Evolutionary conservation across 345 rosid species (phyloP).

Genomic region (Mercurialis annua): DNA sequence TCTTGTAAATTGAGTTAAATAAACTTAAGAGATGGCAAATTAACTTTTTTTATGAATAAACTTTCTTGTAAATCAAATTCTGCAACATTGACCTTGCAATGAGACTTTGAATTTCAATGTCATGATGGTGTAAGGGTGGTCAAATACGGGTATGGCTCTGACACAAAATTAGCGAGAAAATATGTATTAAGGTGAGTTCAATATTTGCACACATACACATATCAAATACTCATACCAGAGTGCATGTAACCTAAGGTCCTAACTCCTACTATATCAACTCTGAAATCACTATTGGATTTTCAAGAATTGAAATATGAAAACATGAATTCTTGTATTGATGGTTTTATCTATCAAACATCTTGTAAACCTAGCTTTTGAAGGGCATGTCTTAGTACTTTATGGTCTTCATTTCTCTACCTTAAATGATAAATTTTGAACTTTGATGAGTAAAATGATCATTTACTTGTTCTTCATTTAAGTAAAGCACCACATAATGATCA

Average conservation of each 20-base stretch:
- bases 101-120: background rate
- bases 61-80: background rate
- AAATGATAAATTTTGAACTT: background rate
- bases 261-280: background rate
- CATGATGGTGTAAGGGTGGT: background rate
- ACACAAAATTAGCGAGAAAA: background rate
- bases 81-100: background rate
- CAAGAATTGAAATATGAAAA: background rate
- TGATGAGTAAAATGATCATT: background rate
- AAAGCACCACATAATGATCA: background rate
- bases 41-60: background rate
- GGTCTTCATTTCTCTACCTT: background rate
- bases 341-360: background rate
- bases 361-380: background rate
- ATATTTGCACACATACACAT: background rate
- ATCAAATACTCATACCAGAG: background rate
- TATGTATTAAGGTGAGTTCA: background rate
- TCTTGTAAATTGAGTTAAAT: background rate
- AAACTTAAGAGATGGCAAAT: background rate
- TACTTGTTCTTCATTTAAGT: background rate
- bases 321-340: background rate
- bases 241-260: background rate
- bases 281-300: background rate
- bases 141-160: background rate
- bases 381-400: background rate